Base-by-base conservation (phyloP, 139 green algal species). In the Marvania coccoides region DNA sequence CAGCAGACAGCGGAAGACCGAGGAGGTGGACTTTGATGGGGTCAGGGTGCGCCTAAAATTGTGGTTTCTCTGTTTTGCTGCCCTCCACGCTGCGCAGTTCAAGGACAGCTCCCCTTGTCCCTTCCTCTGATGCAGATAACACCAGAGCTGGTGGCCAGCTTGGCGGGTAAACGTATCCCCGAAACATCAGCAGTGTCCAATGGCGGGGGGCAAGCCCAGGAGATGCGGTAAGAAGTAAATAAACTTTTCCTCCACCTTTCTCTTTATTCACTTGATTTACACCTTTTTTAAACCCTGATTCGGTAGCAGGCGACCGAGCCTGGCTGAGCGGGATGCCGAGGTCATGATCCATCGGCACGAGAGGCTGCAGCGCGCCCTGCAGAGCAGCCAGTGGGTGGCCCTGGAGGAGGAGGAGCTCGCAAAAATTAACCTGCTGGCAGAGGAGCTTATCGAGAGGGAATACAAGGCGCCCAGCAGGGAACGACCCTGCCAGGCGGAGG, bases 391-490 rank as follows among this genome's bases (percentile, higher is more conserved):
- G 19, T 58, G 64, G 4, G 68, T 83, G 13, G 78, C 77, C 56
- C 29, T 40, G 3, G 80, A 85, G 38, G 71, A 71, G 7, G 66
- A 74, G 31, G 80, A 87, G 57, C 19, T 81, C n/a, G 35, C 31
- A 19, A 23, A 53, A 38, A 65, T 85, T 7, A n/a, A 69, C 14
- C 13, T 67, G 37, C 51, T 76, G 30, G 74, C 78, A 12, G 63
- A 74, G 5, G 68, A 79, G 35, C 70, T 86, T 3, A 3, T 85
- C 5, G 8, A 76, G 24, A 53, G 64, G 7, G 70, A 83, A 33
- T 78, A 78, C 54, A 74, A 48, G 54, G 60, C n/a, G 19, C 47
- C 69, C 24, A 10, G 19, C 5, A 34, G 33, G 12, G 34, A 55
- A 2, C 46, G 24, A 26, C 45, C 57, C 15, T 77, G 70, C 35